These are phyloP conservation scores for Glycyrrhiza uralensis DNA, from an alignment of 306 rosid genomes.

Conservation along the genomic window DNA sequence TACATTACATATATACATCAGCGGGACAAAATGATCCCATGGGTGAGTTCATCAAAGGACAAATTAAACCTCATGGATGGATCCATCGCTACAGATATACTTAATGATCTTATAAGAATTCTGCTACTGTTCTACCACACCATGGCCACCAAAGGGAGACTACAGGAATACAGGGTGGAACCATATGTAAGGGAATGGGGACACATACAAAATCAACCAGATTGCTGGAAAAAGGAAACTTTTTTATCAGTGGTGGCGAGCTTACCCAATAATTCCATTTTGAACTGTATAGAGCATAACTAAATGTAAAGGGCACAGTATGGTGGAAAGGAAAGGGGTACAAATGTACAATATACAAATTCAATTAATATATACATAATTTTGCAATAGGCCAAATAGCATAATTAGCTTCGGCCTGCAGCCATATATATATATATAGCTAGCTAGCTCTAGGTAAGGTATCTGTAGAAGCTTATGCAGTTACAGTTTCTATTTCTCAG, in stretches of 20 bases:
- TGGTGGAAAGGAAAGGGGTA: background rate
- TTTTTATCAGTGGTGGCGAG: constrained; percentile 17
- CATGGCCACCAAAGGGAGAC: constrained; percentile 33
- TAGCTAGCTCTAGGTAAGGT: constrained; percentile 20
- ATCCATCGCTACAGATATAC: constrained; percentile 7
- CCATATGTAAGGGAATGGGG: constrained; percentile 43
- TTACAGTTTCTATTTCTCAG: constrained; percentile 26
- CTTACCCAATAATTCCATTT: constrained; percentile 47
- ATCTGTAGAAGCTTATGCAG: constrained; percentile 28
- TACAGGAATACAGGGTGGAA: constrained; percentile 37
- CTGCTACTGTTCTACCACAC: constrained; percentile 23
- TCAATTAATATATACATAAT: background rate
- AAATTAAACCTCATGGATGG: constrained; percentile 7
- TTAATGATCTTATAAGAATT: constrained; percentile 19
- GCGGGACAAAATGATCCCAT: constrained; percentile 30
- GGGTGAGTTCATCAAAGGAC: constrained; percentile 22
- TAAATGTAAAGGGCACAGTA: constrained; percentile 20
- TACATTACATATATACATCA: no score
- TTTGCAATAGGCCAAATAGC: constrained; percentile 10
- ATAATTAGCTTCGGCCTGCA: constrained; percentile 5
- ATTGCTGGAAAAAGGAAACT: constrained; percentile 35
- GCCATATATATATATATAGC: no score
- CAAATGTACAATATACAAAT: background rate
- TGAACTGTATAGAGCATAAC: constrained; percentile 7
- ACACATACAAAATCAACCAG: constrained; percentile 32